Evolutionary conservation across 257 asterid genomes (phyloP).

Genomic region (Ilex asprella): DNA sequence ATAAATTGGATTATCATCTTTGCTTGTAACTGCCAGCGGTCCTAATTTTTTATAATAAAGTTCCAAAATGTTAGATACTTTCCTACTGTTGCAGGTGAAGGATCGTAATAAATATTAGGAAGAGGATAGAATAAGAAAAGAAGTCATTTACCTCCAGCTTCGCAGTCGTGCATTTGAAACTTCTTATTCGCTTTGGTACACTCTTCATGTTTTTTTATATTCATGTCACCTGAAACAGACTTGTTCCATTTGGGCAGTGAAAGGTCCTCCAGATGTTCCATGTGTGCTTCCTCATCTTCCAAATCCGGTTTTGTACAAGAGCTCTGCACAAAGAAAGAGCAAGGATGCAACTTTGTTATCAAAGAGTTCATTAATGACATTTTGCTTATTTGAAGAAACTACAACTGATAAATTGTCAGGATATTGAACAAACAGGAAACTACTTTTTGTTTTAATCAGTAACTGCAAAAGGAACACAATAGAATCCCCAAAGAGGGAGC

Average conservation of each 20-base stretch:
- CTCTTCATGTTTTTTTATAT: slow-evolving; percentile 29
- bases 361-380: no score
- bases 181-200: slow-evolving; percentile 14
- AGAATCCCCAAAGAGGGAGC: no score
- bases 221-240: slow-evolving; percentile 22
- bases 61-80: slow-evolving; percentile 5
- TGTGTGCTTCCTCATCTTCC: slow-evolving; percentile 40
- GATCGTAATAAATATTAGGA: background rate
- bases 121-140: slow-evolving; percentile 1
- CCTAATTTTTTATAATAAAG: slow-evolving; percentile 20
- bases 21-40: slow-evolving; percentile 15
- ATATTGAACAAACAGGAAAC: no score
- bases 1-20: slow-evolving; percentile 17
- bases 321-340: slow-evolving; percentile 42
- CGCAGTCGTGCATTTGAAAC: slow-evolving; percentile 21
- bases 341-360: no score
- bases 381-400: no score
- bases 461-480: no score
- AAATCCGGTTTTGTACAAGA: slow-evolving; percentile 75
- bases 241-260: slow-evolving; percentile 26
- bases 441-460: no score
- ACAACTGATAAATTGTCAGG: no score
- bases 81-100: slow-evolving; percentile 7
- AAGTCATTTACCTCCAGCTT: slow-evolving; percentile 29
- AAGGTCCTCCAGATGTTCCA: slow-evolving; percentile 21